A percentile compares a stretch with the other conserved stretches of the same genome.
phyloP scores from a whole-genome alignment of 2,329 filamentous ascomycete species.

The Pseudogymnoascus sp. region DNA sequence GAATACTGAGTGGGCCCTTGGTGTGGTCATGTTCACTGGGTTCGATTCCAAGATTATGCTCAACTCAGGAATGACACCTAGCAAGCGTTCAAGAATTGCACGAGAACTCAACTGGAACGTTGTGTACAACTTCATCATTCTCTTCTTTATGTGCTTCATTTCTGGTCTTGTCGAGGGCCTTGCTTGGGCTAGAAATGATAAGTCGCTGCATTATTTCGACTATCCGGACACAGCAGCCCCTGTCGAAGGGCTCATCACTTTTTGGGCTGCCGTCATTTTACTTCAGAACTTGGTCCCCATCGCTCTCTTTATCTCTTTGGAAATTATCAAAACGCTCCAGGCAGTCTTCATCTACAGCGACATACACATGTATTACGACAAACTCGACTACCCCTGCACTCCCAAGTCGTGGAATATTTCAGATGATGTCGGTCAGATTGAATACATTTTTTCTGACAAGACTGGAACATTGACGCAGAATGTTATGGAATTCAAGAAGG shows the following conservation, averaged over 20 bases:
- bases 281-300: conserved; percentile 99
- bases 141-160: conserved; percentile 83
- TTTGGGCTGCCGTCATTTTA: conserved; percentile 88
- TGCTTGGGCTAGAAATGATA: conserved; percentile 67
- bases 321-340: conserved; percentile 88
- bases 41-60: conserved; percentile 99
- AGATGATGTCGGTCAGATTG: conserved; percentile 93
- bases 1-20: conserved; percentile 94
- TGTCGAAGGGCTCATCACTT: conserved; percentile 73
- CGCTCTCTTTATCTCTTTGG: conserved; percentile 92
- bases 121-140: conserved; percentile 87
- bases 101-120: conserved; percentile 96
- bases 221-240: conserved; percentile 51
- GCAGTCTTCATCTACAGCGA: conserved; percentile 98
- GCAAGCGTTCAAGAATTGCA: conserved; percentile 83
- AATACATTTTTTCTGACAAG: conserved; percentile 98
- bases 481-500: conserved; percentile 99
- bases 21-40: conserved; percentile 88
- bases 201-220: conserved; percentile 76
- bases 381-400: conserved; percentile 86
- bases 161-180: conserved; percentile 78
- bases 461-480: conserved; percentile 86
- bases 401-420: conserved; percentile 99
- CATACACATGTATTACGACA: conserved; percentile 92
- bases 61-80: conserved; percentile 91